Evolutionary conservation across 805 yeast species (phyloP).

Genomic region (Yarrowia porcina): DNA sequence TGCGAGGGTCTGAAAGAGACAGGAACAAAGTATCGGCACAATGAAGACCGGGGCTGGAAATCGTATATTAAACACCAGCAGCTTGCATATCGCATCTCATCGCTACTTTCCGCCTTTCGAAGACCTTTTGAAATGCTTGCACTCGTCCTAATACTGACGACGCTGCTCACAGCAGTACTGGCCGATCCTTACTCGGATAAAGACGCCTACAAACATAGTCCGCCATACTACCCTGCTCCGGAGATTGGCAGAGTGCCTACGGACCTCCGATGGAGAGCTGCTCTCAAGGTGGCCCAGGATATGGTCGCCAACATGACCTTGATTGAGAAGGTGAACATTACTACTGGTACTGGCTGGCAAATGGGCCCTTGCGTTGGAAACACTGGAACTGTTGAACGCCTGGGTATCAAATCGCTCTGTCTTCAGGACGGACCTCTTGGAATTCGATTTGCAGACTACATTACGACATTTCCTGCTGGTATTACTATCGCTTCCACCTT

Average conservation of each 20-base stretch:
- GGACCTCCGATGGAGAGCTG: constrained; percentile 52
- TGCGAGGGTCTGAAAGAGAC: not conserved
- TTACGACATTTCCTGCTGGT: constrained; percentile 57
- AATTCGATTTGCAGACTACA: constrained; percentile 52
- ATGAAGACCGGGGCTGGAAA: not conserved
- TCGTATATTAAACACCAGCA: not conserved
- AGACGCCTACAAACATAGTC: constrained; percentile 27
- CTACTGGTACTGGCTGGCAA: constrained; percentile 64
- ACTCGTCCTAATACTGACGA: not conserved
- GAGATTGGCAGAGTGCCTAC: constrained; percentile 29
- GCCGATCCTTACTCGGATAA: not conserved
- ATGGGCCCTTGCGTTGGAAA: constrained; percentile 55
- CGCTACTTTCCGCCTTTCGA: not conserved
- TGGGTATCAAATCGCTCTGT: constrained; percentile 54
- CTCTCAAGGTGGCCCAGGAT: constrained; percentile 53
- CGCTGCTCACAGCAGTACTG: not conserved
- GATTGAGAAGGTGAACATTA: constrained; percentile 57
- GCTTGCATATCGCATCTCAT: not conserved
- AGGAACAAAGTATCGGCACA: constrained; percentile 3
- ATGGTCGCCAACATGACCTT: constrained; percentile 56
- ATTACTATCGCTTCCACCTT: constrained; percentile 58
- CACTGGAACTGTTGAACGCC: constrained; percentile 55
- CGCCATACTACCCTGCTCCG: constrained; percentile 32
- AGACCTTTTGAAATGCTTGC: not conserved
- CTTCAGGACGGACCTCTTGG: constrained; percentile 65